Evolutionary conservation across 2,329 filamentous ascomycete genomes (phyloP).

Genomic region (Ploettnerulaceae sp.): DNA sequence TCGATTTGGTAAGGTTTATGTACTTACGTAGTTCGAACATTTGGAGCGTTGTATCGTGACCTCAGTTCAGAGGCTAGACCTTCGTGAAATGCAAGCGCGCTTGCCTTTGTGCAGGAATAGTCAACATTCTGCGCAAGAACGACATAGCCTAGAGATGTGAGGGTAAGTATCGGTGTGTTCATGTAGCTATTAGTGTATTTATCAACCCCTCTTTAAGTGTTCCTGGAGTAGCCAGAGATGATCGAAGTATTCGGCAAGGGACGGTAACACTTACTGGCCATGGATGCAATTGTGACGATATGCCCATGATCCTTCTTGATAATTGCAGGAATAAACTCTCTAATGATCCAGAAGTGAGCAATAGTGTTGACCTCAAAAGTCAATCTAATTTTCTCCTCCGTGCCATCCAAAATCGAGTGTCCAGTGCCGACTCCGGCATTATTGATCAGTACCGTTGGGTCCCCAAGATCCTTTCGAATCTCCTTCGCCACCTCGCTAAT

Average conservation of each 20-base stretch:
- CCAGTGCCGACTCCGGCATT: conserved; percentile 61
- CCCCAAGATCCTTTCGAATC: conserved; percentile 52
- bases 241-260: not conserved
- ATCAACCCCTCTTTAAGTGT: not conserved
- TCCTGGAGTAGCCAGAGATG: not conserved
- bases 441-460: conserved; percentile 67
- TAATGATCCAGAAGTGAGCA: conserved; percentile 58
- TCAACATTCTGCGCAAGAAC: conserved; percentile 43
- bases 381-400: conserved; percentile 52
- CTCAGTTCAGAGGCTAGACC: conserved; percentile 53
- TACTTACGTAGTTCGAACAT: conserved; percentile 44
- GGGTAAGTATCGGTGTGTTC: not conserved
- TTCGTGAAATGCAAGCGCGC: conserved; percentile 63
- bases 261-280: conserved; percentile 6
- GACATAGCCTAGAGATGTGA: conserved; percentile 14
- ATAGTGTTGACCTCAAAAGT: conserved; percentile 69
- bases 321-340: conserved; percentile 65
- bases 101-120: conserved; percentile 64
- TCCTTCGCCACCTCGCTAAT: conserved; percentile 47
- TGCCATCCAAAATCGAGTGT: conserved; percentile 52
- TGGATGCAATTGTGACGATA: conserved; percentile 43
- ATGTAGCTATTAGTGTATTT: conserved; percentile 59
- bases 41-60: conserved; percentile 56
- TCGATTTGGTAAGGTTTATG: not conserved
- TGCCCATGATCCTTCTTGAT: conserved; percentile 62